Percentiles rank a stretch among this genome's conserved stretches.
These are phyloP conservation scores for Brassica juncea DNA, from an alignment of 345 rosid species.

Conservation along the genomic window DNA sequence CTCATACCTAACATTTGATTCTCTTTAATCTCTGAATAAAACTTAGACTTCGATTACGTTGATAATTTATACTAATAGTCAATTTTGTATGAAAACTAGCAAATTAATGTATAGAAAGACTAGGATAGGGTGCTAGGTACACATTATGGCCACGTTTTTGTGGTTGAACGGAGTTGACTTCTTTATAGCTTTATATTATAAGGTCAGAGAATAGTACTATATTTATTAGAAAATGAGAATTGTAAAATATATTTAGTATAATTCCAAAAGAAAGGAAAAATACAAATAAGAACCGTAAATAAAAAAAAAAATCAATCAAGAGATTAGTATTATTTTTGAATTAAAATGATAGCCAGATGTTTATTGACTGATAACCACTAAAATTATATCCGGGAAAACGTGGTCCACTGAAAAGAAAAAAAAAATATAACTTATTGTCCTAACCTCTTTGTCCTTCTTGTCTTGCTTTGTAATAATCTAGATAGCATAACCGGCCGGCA, in stretches of 20 bases:
- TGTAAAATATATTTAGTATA: constrained; percentile 6
- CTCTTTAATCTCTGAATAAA: background rate
- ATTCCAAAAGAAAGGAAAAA: background rate
- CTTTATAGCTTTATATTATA: background rate
- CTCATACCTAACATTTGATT: constrained; percentile 12
- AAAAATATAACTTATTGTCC: background rate
- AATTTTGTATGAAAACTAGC: background rate
- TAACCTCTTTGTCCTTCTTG: background rate
- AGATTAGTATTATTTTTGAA: background rate
- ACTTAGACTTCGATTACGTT: background rate
- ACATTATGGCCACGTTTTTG: constrained; percentile 1
- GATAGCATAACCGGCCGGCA: background rate
- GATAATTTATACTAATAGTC: constrained; percentile 1
- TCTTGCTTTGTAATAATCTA: background rate
- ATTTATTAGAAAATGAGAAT: background rate
- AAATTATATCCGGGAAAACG: constrained; percentile 11
- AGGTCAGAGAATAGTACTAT: background rate
- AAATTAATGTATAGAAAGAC: background rate
- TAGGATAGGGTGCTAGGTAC: background rate
- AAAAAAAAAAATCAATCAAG: background rate
- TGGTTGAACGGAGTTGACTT: constrained; percentile 34
- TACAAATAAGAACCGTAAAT: background rate
- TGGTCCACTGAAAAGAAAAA: background rate
- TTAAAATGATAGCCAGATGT: constrained; percentile 15
- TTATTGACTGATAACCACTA: constrained; percentile 32